Evolutionary conservation across 1,284 basidiomycete species (phyloP), one percentile per base, ranked within the genome.

Genomic region (Amylostereum chailletii): DNA sequence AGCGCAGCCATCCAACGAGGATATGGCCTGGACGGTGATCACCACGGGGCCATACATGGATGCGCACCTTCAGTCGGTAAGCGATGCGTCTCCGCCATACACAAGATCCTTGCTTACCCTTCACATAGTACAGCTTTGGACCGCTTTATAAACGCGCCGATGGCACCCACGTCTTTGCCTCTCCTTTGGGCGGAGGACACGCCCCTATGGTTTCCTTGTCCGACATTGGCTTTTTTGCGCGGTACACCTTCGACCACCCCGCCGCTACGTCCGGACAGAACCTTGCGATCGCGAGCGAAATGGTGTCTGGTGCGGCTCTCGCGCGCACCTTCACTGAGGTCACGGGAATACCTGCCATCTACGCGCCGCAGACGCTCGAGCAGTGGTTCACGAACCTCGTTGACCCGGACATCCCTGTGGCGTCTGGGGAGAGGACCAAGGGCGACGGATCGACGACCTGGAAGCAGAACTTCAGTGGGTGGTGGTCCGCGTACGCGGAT

Each of bases 191-290:
- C 3, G 59, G 65, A 33, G 74, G 71, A 0, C 66, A 69, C 48
- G 61, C 72, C 26, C 70, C 71, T 26, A 62, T 75, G 62, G 70
- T 75, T 42, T 63, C 71, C 3, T 65, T 76, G n/a, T 53, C 58
- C n/a, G 74, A 75, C 55, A 55, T 76, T 31, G 74, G 69, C 36
- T 74, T 67, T 64, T 76, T 70, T 64, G 70, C 67, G 9, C 65
- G 72, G 29, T 74, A 71, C 55, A 66, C 67, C 1, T 71, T 75
- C 51, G 71, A 73, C 58, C 60, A 74, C 53, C 70, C 70, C 19
- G 56, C 50, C 5, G 57, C 62, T 43, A 68, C 65, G 3, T 73
- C 71, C 3, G 68, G 65, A 1, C 60, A 64, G 46, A 67, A 74
- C 11, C 62, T 74, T 41, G 60, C 67, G 51, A 57, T 74, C 48